Evolutionary conservation across 257 asterid genomes (phyloP), one percentile per base, ranked within the genome.

Genomic region (Nicotiana sylvestris): DNA sequence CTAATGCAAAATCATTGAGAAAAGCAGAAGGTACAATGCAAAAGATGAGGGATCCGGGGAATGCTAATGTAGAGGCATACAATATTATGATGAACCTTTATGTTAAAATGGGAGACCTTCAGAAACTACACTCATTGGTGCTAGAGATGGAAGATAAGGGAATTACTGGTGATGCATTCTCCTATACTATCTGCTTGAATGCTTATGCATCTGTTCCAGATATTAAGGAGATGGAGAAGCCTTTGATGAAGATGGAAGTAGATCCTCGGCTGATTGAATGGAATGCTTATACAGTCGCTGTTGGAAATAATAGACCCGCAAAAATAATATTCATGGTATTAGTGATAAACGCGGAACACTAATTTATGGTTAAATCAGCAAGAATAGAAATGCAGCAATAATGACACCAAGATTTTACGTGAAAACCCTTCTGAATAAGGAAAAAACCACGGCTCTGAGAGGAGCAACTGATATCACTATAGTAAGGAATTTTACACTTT

Each of bases 121-220:
- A 84, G n/a, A 87, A 88, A 84, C 43, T 89, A 51, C 77, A 80
- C 29, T 74, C 78, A 1, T n/a, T 87, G 56, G 25, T 80, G 77
- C 89, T 62, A 39, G 92, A 89, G 78, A 85, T 91, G 90, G 90
- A 91, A 72, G 46, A 67, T 12, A 86, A 85, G 85, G 88, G 85
- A 67, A 82, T 89, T 57, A 4, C 2, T 37, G 81, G 61, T 61
- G 83, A 82, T 49, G 64, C 17, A 39, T 82, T 70, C 76, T 70
- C 90, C 1, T 82, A 86, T 87, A 85, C 60, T 49, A 85, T 88
- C 74, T 68, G 64, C 46, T 55, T 88, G 66, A 88, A 82, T 37
- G 86, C 86, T 0, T 88, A 83, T 65, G 85, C 84, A 29, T 79
- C 81, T 66, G 76, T 79, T 30, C 76, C 69, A 13, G 88, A 89